Base-by-base conservation (phyloP, 148 eudicot genomes). In the Silene conica region DNA sequence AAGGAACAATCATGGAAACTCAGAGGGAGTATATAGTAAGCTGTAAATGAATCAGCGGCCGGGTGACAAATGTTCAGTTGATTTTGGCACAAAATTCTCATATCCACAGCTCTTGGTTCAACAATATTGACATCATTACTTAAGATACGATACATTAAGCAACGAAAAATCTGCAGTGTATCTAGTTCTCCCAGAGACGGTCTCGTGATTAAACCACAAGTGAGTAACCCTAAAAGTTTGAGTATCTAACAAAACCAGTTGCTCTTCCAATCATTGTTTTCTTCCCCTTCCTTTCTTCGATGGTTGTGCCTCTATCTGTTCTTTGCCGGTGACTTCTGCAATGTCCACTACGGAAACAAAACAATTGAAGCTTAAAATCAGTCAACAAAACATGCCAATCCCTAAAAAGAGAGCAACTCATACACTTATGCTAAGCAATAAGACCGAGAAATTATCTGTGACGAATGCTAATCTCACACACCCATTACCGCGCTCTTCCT, bases 231-330 rank as follows among this genome's bases (percentile, higher is more conserved):
- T 50, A 50, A 50, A 2, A 50, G 55, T 19, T 64, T 41, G 43
- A 70, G 20, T 23, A 59, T 65, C 75, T 70, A 74, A 41, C 70
- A 12, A 52, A 78, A 70, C 16, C 67, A 41, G 22, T 38, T 23
- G 34, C 1, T 3, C 34, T 43, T 57, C 76, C 46, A 7, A 57
- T 82, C 82, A 89, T 82, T 94, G 98, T 69, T 94, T 94, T 84
- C 98, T 88, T 81, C 97, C 97, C 64, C 98, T 84, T 76, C 98
- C 96, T 79, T 87, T 94, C 88, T 87, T 91, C 54, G 90, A 57
- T 65, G 96, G 93, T 61, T 88, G 97, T 57, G 89, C 81, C 63
- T 93, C 98, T 57, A 45, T 78, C 74, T 94, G 97, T 76, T 89
- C 93, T 81, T 89, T 91, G 60, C 92, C 97, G 19, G 93, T 81